A percentile compares a stretch with the other conserved stretches of the same genome.
These are phyloP conservation scores for Leptographium lundbergii DNA, from an alignment of 2,329 filamentous ascomycete genomes.

Conservation along the genomic window DNA sequence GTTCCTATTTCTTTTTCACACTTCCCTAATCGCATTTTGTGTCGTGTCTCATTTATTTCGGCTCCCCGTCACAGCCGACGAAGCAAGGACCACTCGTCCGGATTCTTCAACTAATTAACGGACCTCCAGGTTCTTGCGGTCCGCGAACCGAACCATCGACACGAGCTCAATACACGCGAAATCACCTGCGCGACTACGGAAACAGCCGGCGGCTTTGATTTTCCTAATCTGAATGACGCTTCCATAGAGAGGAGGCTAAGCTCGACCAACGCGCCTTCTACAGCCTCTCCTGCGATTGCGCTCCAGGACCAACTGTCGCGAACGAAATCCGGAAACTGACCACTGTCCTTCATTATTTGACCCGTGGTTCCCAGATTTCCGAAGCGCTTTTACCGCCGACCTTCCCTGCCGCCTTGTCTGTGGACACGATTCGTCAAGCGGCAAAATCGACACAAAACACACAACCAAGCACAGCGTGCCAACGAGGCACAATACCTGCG, in stretches of 20 bases:
- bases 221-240: background rate
- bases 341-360: background rate
- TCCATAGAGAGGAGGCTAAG: background rate
- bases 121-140: background rate
- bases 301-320: background rate
- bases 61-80: background rate
- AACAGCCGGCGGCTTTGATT: background rate
- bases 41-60: slow-evolving; percentile 1
- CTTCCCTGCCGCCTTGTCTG: background rate
- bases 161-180: background rate
- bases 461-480: background rate
- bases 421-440: background rate
- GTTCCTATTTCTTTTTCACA: slow-evolving; percentile 1
- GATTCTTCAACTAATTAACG: background rate
- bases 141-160: background rate
- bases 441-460: background rate
- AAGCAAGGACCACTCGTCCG: background rate
- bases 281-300: background rate
- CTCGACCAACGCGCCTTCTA: background rate
- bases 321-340: background rate
- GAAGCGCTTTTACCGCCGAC: background rate
- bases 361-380: background rate
- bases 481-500: background rate
- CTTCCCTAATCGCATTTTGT: background rate
- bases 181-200: background rate